Evolutionary conservation across 1,284 basidiomycete species (phyloP), one percentile per base, ranked within the genome.

Genomic region (Apiotrichum gracile): DNA sequence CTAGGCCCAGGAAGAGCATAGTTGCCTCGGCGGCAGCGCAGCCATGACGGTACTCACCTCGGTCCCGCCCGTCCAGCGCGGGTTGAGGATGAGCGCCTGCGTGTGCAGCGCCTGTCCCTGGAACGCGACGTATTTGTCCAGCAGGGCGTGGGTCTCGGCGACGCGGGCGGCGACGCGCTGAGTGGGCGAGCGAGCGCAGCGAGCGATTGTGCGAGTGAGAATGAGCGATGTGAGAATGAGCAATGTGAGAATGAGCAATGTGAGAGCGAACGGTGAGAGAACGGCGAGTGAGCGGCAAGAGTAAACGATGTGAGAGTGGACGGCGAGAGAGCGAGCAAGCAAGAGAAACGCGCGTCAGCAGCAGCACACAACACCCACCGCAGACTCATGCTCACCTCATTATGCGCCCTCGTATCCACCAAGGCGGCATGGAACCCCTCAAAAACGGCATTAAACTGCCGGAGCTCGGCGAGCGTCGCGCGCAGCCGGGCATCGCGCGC

Each of bases 71-170:
- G 66, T 70, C 74, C 74, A 76, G 17, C 55, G 53, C 5, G 67
- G 61, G 49, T 76, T 70, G 25, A 65, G 38, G 19, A 75, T 49
- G 19, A 74, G 52, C 40, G 61, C 47, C 51, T 70, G 67, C 1
- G 71, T 73, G 53, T 75, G 72, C 51, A 72, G 68, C 35, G 71
- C 55, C 53, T 76, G 74, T 25, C 71, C 70, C 33, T 75, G 57
- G 19, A 75, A 52, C 0, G 62, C 60, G 12, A 72, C 67, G 54
- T 76, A 76, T 49, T 68, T 54, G 51, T 74, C 72, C 3, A 76
- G 59, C 41, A 76, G 57, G 5, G 59, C 55, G 4, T 64, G 64
- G 2, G 71, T 73, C 47, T 76, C 65, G 16, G 58, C 52, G 1
- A 73, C 72, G 22, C 72, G 58, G 31, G 53, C 44, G 2, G 71